These are phyloP conservation scores for Lepidium sativum DNA, from an alignment of 345 rosid species.

Conservation along the genomic window DNA sequence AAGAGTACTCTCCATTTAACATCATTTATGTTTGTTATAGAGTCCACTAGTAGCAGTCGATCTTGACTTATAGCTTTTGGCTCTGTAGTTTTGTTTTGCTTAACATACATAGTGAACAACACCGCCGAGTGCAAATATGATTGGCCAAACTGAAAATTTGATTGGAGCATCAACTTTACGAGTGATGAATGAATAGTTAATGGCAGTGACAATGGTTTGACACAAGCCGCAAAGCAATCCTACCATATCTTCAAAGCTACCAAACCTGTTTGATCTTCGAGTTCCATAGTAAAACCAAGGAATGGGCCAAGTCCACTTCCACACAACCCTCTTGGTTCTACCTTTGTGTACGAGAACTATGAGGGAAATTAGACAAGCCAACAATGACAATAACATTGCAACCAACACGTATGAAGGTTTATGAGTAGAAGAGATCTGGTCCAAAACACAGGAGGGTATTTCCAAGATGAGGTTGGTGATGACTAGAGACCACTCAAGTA, in stretches of 20 bases:
- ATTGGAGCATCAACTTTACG: not conserved
- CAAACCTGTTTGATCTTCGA: slow-evolving; percentile 17
- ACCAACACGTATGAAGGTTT: slow-evolving; percentile 11
- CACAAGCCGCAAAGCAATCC: slow-evolving; percentile 17
- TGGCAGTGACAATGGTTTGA: slow-evolving; percentile 9
- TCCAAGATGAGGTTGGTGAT: slow-evolving; percentile 15
- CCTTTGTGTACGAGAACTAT: slow-evolving; percentile 19
- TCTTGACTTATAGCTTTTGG: no score
- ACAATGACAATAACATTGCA: slow-evolving; percentile 9
- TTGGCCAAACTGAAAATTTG: slow-evolving; percentile 13
- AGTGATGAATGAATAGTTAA: slow-evolving; percentile 11
- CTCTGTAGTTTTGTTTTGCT: not conserved
- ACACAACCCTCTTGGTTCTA: slow-evolving; percentile 15
- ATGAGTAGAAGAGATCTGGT: slow-evolving; percentile 9
- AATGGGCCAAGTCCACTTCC: slow-evolving; percentile 21
- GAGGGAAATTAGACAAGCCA: slow-evolving; percentile 6
- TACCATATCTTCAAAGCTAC: slow-evolving; percentile 16
- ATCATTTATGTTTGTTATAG: no score
- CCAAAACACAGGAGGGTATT: not conserved
- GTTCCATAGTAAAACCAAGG: slow-evolving; percentile 25
- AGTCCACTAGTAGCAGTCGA: no score
- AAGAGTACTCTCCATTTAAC: no score
- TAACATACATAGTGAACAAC: not conserved
- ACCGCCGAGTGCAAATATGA: slow-evolving; percentile 24
- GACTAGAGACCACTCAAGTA: slow-evolving; percentile 16